Conservation (phyloP, 2,329 filamentous ascomycete genomes). For the Exutisphaerella laricina region DNA sequence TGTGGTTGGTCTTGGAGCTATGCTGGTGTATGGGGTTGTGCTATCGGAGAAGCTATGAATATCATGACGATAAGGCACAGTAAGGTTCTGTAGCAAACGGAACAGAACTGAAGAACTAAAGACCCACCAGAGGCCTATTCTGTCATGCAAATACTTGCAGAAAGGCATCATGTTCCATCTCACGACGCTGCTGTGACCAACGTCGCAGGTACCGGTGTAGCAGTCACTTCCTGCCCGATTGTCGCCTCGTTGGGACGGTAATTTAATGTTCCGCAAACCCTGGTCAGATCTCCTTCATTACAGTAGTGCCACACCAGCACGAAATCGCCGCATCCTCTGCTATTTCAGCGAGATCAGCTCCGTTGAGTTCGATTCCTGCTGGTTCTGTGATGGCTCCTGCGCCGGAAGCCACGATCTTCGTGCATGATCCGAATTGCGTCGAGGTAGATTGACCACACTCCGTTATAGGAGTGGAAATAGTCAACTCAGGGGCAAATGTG, state of each 20-base stretch:
- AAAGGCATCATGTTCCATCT: background rate
- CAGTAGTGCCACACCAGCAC: constrained; percentile 3
- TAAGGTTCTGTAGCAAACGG: no score
- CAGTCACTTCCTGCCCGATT: background rate
- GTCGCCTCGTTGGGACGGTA: constrained; percentile 6
- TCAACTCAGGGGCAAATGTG: constrained; percentile 1
- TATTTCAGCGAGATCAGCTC: background rate
- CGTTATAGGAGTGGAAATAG: background rate
- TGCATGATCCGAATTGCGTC: background rate
- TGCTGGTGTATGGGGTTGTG: constrained; percentile 71
- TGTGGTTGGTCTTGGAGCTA: constrained; percentile 61
- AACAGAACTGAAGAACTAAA: no score
- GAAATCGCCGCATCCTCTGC: background rate
- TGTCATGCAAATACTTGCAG: no score
- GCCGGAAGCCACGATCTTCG: background rate
- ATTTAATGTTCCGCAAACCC: constrained; percentile 2
- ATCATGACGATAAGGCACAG: no score
- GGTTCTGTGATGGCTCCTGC: constrained; percentile 1
- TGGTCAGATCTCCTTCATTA: constrained; percentile 1
- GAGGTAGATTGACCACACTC: constrained; percentile 3
- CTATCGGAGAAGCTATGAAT: constrained; percentile 56
- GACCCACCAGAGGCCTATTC: no score
- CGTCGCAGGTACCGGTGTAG: background rate
- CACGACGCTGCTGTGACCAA: background rate
- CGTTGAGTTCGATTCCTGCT: background rate